These are phyloP conservation scores for Gentiana macrophylla DNA, from an alignment of 257 asterid genomes.

Conservation along the genomic window DNA sequence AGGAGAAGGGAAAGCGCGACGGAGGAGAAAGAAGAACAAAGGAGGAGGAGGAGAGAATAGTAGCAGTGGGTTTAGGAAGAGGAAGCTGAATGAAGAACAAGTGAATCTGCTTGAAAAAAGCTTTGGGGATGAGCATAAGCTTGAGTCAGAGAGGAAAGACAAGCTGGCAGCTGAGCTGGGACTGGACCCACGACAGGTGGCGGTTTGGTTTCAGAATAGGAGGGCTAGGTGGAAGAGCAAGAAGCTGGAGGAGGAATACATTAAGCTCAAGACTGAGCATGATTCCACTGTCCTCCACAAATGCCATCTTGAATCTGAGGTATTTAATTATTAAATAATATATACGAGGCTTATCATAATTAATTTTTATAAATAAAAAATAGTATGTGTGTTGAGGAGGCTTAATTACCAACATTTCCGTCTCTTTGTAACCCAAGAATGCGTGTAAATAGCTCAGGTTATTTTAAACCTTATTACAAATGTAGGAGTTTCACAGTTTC, in stretches of 20 bases:
- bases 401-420: no score
- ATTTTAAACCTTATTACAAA: no score
- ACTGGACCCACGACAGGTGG: conserved; percentile 85
- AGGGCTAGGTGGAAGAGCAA: conserved; percentile 85
- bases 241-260: conserved; percentile 78
- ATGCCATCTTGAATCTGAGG: conserved; percentile 71
- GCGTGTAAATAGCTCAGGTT: no score
- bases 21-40: conserved; percentile 30
- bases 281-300: conserved; percentile 45
- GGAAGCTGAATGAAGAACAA: conserved; percentile 77
- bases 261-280: conserved; percentile 39
- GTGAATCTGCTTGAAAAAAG: conserved; percentile 41
- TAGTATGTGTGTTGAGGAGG: no score
- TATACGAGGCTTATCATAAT: no score
- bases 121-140: conserved; percentile 61
- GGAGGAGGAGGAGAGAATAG: conserved; percentile 16
- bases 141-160: conserved; percentile 87
- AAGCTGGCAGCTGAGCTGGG: conserved; percentile 74
- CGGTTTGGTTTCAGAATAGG: conserved; percentile 93
- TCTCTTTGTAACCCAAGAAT: no score
- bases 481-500: no score
- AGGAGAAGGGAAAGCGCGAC: conserved; percentile 21
- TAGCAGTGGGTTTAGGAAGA: conserved; percentile 39
- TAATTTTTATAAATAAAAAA: no score
- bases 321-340: not conserved